Evolutionary conservation across 352 stramenopile species (phyloP).

Genomic region (Phytophthora megakarya): DNA sequence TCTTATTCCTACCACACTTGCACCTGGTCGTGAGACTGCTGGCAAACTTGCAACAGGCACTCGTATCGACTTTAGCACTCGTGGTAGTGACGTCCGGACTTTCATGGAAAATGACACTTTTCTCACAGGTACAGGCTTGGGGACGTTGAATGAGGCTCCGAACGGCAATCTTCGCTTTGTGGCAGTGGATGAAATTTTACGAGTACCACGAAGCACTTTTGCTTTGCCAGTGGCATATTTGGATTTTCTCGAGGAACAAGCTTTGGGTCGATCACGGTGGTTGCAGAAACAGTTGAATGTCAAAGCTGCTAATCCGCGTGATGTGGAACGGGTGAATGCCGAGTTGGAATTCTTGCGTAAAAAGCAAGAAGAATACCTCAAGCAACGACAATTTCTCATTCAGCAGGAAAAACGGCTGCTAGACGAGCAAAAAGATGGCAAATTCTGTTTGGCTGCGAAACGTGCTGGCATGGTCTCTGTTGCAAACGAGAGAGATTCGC

Average conservation of each 20-base stretch:
- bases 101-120: constrained; percentile 77
- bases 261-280: constrained; percentile 53
- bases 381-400: constrained; percentile 79
- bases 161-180: constrained; percentile 50
- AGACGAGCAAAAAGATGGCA: constrained; percentile 52
- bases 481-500: constrained; percentile 26
- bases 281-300: constrained; percentile 54
- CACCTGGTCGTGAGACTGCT: constrained; percentile 39
- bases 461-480: constrained; percentile 25
- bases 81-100: constrained; percentile 42
- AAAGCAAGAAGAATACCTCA: constrained; percentile 78
- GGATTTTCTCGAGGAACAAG: constrained; percentile 73
- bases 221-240: constrained; percentile 73
- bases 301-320: constrained; percentile 18
- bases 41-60: constrained; percentile 21
- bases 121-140: constrained; percentile 40
- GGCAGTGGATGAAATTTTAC: constrained; percentile 79
- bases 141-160: constrained; percentile 34
- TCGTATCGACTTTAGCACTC: constrained; percentile 27
- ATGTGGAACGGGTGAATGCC: constrained; percentile 40
- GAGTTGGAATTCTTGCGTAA: constrained; percentile 70
- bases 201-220: constrained; percentile 76
- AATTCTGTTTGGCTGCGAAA: constrained; percentile 47
- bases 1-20: constrained; percentile 66
- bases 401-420: constrained; percentile 70